Evolutionary conservation across 192 early-diverging fungal species (phyloP), one percentile per base, ranked within the genome.

Genomic region (Glomus cerebriforme): DNA sequence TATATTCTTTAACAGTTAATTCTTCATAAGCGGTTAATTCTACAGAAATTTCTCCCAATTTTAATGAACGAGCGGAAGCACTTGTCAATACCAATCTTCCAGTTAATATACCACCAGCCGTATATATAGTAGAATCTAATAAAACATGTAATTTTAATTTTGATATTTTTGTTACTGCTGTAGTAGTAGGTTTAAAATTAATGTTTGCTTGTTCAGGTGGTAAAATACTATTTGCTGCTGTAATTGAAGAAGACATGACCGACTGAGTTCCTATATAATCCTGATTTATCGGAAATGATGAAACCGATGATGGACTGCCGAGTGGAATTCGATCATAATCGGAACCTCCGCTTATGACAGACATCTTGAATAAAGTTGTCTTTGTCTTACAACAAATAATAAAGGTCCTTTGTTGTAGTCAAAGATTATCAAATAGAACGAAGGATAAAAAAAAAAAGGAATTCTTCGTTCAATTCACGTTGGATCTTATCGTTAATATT

Each of bases 41-140:
- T 26, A 88, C 86, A 0, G 90, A 83, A 13, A 92, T 92, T 78
- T 91, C 90, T n/a, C 90, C 90, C 22, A 92, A 72, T 72, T 84
- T 82, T 64, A 92, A 66, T 24, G 87, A 87, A 19, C 79, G 79
- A n/a, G 82, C 81, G 26, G 84, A 80, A 0, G 85, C 79, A 13
- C 84, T 84, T 8, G 80, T 79, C 32, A 92, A 63, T 69, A 88
- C 87, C 76, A 92, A 75, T n/a, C 88, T 78, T 17, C 90, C 90
- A 79, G 83, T 82, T 22, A 92, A 79, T 17, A 77, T 87, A 15
- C 86, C 87, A 27, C 90, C 90, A 17, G 90, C 90, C 13, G 85
- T 84, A 80, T 86, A 91, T 34, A 91, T 83, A 7, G 86, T 86
- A 58, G 88, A 90, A 73, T 92, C 90, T 27, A 89, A 83, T 62